phyloP scores from a whole-genome alignment of 345 rosid genomes.

The Eutrema yunnanense region DNA sequence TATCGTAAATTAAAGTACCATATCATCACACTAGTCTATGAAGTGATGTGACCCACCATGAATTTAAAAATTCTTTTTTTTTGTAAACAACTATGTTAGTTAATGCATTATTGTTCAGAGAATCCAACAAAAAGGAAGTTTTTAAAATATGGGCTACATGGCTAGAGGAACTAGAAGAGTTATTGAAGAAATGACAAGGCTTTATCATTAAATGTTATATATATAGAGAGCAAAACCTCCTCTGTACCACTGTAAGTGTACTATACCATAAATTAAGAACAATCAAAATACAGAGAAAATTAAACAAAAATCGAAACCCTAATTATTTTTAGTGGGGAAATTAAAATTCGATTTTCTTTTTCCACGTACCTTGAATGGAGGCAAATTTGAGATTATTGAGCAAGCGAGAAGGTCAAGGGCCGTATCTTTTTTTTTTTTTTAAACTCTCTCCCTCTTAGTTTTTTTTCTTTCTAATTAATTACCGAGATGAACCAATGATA shows the following conservation, averaged over 20 bases:
- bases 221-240: constrained; percentile 6
- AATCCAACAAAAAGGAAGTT: constrained; percentile 21
- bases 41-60: constrained; percentile 26
- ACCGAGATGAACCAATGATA: constrained; percentile 33
- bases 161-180: not conserved
- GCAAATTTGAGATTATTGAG: not conserved
- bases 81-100: constrained; percentile 6
- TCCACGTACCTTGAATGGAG: constrained; percentile 4
- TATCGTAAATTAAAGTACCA: not conserved
- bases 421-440: not conserved
- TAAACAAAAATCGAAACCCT: constrained; percentile 10
- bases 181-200: constrained; percentile 28
- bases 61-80: not conserved
- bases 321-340: not conserved
- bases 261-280: constrained; percentile 14
- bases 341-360: not conserved
- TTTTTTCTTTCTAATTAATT: not conserved
- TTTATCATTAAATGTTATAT: constrained; percentile 26
- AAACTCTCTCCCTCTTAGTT: not conserved
- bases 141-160: not conserved
- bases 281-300: constrained; percentile 19
- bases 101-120: constrained; percentile 22
- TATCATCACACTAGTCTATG: constrained; percentile 8
- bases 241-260: constrained; percentile 7
- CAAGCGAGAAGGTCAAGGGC: constrained; percentile 20